Evolutionary conservation across 225 moss, liverwort and hornwort species (phyloP).

Genomic region (Bryoerythrophyllum caledonicum): DNA sequence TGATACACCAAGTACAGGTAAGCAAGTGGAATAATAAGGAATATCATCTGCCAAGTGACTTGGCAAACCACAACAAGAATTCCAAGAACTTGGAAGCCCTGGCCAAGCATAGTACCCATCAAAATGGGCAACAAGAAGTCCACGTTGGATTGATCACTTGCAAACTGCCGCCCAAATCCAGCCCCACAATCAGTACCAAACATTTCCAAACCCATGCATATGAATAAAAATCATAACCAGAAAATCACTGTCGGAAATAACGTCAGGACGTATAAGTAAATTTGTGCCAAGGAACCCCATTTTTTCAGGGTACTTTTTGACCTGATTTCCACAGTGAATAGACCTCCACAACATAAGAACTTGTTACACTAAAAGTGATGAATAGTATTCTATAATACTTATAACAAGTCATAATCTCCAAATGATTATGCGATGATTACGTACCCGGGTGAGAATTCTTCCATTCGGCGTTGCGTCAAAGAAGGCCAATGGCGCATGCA

Average conservation of each 20-base stretch:
- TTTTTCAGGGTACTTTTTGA: too few species aligned
- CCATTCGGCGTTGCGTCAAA: slow-evolving; percentile 67
- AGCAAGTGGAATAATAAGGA: slow-evolving; percentile 54
- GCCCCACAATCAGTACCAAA: slow-evolving; percentile 13
- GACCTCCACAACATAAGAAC: background rate
- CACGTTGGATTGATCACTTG: slow-evolving; percentile 58
- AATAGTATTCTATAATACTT: too few species aligned
- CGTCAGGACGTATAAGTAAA: too few species aligned
- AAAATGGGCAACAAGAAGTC: slow-evolving; percentile 61
- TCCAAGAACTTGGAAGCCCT: slow-evolving; percentile 50
- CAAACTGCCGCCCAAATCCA: slow-evolving; percentile 46
- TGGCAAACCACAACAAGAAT: slow-evolving; percentile 47
- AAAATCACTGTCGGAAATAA: too few species aligned
- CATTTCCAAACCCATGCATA: background rate
- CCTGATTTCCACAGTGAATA: background rate
- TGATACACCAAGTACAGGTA: slow-evolving; percentile 40
- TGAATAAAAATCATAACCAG: background rate
- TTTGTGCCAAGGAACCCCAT: too few species aligned
- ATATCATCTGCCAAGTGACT: slow-evolving; percentile 52
- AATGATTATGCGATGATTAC: background rate
- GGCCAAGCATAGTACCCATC: slow-evolving; percentile 39
- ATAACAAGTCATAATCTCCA: too few species aligned
- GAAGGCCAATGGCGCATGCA: slow-evolving; percentile 69
- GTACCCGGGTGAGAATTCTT: slow-evolving; percentile 66
- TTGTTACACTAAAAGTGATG: too few species aligned